Base-by-base conservation (phyloP, 169 alveolate species). In the Plasmodium gonderi region DNA sequence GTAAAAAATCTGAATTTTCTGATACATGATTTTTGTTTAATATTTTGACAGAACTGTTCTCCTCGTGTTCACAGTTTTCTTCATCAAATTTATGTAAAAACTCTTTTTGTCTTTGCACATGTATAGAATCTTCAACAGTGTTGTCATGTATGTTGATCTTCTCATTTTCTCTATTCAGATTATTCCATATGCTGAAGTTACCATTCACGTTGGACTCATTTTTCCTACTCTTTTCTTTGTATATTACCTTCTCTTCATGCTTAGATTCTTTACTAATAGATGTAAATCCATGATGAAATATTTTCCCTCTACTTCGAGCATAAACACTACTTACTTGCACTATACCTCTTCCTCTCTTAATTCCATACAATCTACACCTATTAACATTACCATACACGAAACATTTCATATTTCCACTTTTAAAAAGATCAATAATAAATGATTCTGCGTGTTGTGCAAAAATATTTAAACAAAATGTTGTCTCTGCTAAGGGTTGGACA, bases 31-130 rank as follows among this genome's bases (percentile, higher is more conserved):
- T 85, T 23, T 74, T 64, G 26, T 85, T 85, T 29, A 75, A 9
- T 54, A 85, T 85, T 75, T 44, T 51, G 2, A 85, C 92, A 6
- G 89, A 67, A 20, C 79, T 85, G 17, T 85, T 33, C 8, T 85
- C 89, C 79, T 85, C 79, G 26, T 42, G 42, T 23, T 42, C 40
- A 31, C 20, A 23, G n/a, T 85, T 67, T 5, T 40, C 49, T 29
- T 49, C 79, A 40, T 82, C 92, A 85, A 85, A 60, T 74, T 49
- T 85, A 1, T 20, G 20, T 29, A 76, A 14, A 45, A 85, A 85
- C 17, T 85, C 92, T 38, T 65, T 85, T 45, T 85, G 92, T 44
- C 68, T 85, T 38, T 54, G 31, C 29, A 74, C 20, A 45, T 75
- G 68, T 38, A 75, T 14, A 17, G 60, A 51, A 44, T 85, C 67